A percentile compares a stretch with the other conserved stretches of the same genome.
These are phyloP conservation scores for Brettanomyces bruxellensis DNA, from an alignment of 805 yeast species.

Conservation along the genomic window DNA sequence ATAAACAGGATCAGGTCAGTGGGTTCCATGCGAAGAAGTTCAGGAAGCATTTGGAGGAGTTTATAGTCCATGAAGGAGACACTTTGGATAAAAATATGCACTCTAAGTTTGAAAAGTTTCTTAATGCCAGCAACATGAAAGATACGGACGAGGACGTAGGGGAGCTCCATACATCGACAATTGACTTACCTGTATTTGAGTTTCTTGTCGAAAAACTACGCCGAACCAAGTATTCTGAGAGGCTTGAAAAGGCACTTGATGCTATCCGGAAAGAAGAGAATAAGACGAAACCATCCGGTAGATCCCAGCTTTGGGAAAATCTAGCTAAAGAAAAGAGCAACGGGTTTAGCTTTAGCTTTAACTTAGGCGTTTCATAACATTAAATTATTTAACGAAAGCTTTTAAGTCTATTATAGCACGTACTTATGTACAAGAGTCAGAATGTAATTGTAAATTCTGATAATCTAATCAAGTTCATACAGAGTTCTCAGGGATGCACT, in stretches of 20 bases:
- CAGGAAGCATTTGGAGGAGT: conserved; percentile 23
- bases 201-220: conserved; percentile 45
- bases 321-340: conserved; percentile 13
- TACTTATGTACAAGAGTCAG: not conserved
- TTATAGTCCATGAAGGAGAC: conserved; percentile 15
- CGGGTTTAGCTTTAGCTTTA: conserved; percentile 29
- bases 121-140: conserved; percentile 7
- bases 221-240: conserved; percentile 27
- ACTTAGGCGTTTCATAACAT: conserved; percentile 9
- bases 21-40: conserved; percentile 64
- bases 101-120: conserved; percentile 4
- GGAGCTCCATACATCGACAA: conserved; percentile 27
- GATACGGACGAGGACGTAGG: conserved; percentile 56
- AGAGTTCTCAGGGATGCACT: conserved; percentile 13
- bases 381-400: not conserved
- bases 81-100: conserved; percentile 9
- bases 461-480: too few relatives aligned
- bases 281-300: conserved; percentile 22
- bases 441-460: not conserved
- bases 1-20: conserved; percentile 62
- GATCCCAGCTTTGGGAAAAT: conserved; percentile 47
- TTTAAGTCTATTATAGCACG: not conserved
- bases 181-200: conserved; percentile 50
- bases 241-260: conserved; percentile 27
- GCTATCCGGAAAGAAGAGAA: conserved; percentile 27